Conservation (phyloP, 208 protist species). For the Wallacemonas sp. region DNA sequence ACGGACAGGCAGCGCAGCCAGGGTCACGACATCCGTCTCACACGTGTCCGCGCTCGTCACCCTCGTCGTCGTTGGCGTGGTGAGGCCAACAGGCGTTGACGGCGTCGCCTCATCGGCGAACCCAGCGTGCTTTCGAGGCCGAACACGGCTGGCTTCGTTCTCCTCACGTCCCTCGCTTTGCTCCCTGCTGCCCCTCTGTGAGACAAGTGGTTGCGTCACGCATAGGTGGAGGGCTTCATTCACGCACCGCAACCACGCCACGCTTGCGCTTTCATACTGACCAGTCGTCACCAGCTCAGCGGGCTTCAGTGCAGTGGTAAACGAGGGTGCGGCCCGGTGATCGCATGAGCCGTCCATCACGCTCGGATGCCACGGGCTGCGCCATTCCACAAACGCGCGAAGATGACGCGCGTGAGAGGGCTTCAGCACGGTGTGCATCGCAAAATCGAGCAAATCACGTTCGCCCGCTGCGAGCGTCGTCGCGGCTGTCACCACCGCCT, state of each 20-base stretch:
- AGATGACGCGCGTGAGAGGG: not conserved
- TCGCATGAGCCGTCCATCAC: too few species aligned
- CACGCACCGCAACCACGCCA: constrained; percentile 11
- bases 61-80: not conserved
- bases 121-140: too few species aligned
- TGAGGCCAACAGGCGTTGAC: too few species aligned
- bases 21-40: not conserved
- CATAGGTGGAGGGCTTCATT: not conserved
- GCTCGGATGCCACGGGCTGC: too few species aligned
- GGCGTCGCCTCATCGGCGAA: too few species aligned
- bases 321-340: too few species aligned
- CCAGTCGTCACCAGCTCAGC: not conserved
- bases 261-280: constrained; percentile 3
- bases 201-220: too few species aligned
- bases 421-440: constrained; percentile 6
- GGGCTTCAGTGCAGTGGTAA: not conserved
- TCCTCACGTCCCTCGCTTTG: too few species aligned
- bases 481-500: too few species aligned
- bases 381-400: not conserved
- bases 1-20: not conserved
- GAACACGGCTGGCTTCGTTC: too few species aligned
- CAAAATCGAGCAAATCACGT: constrained; percentile 10
- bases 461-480: not conserved
- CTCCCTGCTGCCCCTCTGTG: too few species aligned
- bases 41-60: not conserved